Conservation (phyloP, 176 grass and related monocot species). For the Triticum monococcum region DNA sequence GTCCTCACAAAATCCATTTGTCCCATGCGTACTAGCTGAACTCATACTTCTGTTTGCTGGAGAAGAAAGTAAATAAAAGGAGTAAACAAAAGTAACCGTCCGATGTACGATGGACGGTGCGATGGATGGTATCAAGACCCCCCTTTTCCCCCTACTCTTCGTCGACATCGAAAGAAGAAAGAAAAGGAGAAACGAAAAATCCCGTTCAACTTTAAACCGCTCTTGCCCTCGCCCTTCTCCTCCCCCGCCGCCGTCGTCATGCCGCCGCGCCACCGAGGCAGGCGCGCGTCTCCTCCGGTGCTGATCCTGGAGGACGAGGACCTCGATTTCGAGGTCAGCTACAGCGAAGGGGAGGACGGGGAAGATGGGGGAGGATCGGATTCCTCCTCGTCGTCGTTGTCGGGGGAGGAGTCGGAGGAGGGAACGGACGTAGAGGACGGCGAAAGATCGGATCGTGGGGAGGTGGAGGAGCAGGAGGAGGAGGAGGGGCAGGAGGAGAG, state of each 20-base stretch:
- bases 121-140: no score
- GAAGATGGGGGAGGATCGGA: background rate
- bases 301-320: background rate
- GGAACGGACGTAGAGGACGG: background rate
- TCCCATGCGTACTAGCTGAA: no score
- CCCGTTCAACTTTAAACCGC: background rate
- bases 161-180: background rate
- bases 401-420: background rate
- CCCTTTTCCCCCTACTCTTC: no score
- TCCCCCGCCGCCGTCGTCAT: background rate
- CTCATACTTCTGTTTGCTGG: no score
- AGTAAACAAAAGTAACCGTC: no score
- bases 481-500: background rate
- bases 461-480: background rate
- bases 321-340: conserved; percentile 11
- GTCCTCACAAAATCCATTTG: no score
- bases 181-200: background rate
- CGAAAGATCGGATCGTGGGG: background rate
- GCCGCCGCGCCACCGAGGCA: background rate
- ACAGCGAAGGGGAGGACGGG: conserved; percentile 6
- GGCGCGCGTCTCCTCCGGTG: background rate
- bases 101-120: no score
- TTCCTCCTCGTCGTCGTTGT: background rate
- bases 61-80: no score
- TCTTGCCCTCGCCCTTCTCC: background rate